Evolutionary conservation across 306 rosid genomes (phyloP).

Genomic region (Acmispon strigosus): DNA sequence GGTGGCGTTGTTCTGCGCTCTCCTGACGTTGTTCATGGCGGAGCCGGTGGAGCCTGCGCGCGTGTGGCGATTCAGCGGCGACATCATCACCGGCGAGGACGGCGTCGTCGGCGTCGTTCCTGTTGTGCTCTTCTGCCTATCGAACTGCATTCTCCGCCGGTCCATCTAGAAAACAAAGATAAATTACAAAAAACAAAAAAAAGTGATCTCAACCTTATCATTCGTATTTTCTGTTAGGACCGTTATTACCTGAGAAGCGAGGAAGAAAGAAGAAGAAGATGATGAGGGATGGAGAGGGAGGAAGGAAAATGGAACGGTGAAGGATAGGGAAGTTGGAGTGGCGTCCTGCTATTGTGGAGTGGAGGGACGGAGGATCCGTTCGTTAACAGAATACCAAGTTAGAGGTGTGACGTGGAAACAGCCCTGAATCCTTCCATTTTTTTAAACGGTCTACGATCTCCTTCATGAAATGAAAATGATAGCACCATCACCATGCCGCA

Average conservation of each 20-base stretch:
- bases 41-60: conserved; percentile 51
- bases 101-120: conserved; percentile 48
- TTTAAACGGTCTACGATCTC: conserved; percentile 31
- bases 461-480: not conserved
- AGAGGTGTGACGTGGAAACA: conserved; percentile 22
- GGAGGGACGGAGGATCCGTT: conserved; percentile 41
- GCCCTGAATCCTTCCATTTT: conserved; percentile 37
- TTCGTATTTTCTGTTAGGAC: not conserved
- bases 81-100: conserved; percentile 38
- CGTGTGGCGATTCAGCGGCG: conserved; percentile 39
- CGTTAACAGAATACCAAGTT: not conserved
- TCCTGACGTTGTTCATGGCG: conserved; percentile 32
- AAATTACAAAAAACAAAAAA: too few species aligned
- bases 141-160: conserved; percentile 33
- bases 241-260: not conserved
- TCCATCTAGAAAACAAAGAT: conserved; percentile 50
- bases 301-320: not conserved
- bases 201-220: not conserved
- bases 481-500: too few species aligned
- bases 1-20: conserved; percentile 58
- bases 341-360: not conserved
- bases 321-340: not conserved
- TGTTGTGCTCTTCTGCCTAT: conserved; percentile 52
- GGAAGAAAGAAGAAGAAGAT: not conserved
- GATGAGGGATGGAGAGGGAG: not conserved